Evolutionary conservation across 495 filamentous ascomycete species (phyloP).

Genomic region (Hypoxylon trugodes): DNA sequence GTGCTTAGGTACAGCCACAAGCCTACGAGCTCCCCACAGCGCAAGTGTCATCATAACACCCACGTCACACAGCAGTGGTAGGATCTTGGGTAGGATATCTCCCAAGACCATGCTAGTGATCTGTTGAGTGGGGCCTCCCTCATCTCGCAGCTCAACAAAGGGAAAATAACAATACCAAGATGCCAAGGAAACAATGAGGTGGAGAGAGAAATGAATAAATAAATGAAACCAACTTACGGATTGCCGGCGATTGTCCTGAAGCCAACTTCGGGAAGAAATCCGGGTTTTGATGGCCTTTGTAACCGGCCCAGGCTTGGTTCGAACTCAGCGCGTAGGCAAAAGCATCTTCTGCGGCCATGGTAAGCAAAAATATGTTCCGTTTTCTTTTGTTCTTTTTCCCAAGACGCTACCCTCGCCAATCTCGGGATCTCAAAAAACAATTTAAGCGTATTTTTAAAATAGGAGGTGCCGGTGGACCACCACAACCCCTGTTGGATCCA

Average conservation of each 20-base stretch:
- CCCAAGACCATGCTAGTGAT: conserved; percentile 25
- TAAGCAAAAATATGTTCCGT: conserved; percentile 39
- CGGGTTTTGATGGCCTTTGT: conserved; percentile 71
- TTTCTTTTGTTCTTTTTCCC: not conserved
- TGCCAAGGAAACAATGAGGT: conserved; percentile 1
- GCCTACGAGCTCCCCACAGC: too few relatives aligned
- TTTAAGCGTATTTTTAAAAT: conserved; percentile 34
- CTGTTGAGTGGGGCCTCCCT: conserved; percentile 37
- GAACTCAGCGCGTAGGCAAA: conserved; percentile 64
- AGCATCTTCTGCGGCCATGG: conserved; percentile 54
- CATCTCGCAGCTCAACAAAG: conserved; percentile 38
- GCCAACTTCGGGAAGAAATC: conserved; percentile 76
- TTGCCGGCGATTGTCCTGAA: conserved; percentile 73
- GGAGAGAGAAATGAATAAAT: not conserved
- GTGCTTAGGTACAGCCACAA: too few relatives aligned
- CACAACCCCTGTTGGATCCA: conserved; percentile 36
- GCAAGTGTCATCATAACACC: too few relatives aligned
- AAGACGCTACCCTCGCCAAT: conserved; percentile 28
- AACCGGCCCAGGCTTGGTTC: conserved; percentile 77
- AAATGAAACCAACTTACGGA: conserved; percentile 58
- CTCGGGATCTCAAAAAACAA: conserved; percentile 32
- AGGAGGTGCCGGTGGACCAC: conserved; percentile 33
- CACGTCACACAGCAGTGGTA: not conserved
- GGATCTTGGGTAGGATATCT: not conserved
- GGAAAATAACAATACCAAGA: not conserved